phyloP scores from a whole-genome alignment of 768 basidiomycete species.

The Clitopilus hobsonii region DNA sequence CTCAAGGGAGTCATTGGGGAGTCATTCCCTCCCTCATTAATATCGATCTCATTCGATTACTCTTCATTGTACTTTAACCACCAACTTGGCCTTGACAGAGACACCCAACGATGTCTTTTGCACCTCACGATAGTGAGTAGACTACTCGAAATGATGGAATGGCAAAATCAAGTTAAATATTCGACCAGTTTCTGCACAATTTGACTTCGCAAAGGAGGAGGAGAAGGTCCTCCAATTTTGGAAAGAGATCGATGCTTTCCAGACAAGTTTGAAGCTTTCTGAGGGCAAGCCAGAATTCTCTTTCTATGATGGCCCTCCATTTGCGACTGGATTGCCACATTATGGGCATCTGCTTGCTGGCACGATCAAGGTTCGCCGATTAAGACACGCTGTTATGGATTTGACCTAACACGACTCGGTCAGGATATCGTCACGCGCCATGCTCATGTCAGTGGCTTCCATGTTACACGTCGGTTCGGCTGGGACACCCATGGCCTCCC shows the following conservation, averaged over 20 bases:
- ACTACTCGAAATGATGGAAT: not conserved
- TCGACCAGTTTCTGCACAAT: slow-evolving; percentile 60
- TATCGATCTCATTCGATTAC: not conserved
- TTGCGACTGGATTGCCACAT: slow-evolving; percentile 94
- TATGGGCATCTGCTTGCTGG: slow-evolving; percentile 93
- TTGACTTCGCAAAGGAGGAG: slow-evolving; percentile 86
- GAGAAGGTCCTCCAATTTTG: slow-evolving; percentile 88
- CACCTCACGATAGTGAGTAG: slow-evolving; percentile 66
- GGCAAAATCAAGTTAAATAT: slow-evolving; percentile 1
- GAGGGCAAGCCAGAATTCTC: slow-evolving; percentile 87
- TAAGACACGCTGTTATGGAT: not conserved
- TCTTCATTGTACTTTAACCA: not conserved
- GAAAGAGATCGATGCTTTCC: slow-evolving; percentile 97
- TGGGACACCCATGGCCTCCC: slow-evolving; percentile 99
- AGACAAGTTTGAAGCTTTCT: slow-evolving; percentile 87
- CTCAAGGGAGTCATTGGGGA: slow-evolving; percentile 4
- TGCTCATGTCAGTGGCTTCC: slow-evolving; percentile 87
- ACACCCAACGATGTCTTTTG: slow-evolving; percentile 51
- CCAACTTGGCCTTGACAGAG: not conserved
- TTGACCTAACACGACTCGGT: not conserved
- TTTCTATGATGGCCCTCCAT: slow-evolving; percentile 97
- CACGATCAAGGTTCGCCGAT: slow-evolving; percentile 74
- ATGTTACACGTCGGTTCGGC: slow-evolving; percentile 92
- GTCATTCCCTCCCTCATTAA: slow-evolving; percentile 10
- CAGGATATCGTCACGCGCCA: slow-evolving; percentile 98